phyloP scores from a whole-genome alignment of 2,329 filamentous ascomycete genomes.

The Bipolaris oryzae region DNA sequence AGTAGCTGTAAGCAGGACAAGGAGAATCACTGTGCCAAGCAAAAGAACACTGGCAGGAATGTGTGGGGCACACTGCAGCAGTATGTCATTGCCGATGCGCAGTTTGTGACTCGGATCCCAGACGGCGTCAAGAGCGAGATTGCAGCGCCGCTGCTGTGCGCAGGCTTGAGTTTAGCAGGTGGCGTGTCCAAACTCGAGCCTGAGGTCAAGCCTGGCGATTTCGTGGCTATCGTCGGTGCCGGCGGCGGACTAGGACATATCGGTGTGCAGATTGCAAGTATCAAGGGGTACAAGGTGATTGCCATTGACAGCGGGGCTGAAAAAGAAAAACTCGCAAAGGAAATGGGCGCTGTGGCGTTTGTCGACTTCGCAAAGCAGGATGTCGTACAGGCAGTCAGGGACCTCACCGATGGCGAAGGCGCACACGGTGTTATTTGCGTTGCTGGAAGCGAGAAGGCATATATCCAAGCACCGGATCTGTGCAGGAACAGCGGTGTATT shows the following conservation, averaged over 20 bases:
- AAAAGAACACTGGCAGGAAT: constrained; percentile 52
- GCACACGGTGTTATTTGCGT: constrained; percentile 56
- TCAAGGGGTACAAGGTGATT: constrained; percentile 82
- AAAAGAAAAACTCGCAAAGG: constrained; percentile 71
- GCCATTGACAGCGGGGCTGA: constrained; percentile 84
- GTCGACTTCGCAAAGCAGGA: constrained; percentile 74
- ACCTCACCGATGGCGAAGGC: constrained; percentile 51
- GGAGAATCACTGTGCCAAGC: constrained; percentile 52
- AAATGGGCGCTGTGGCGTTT: constrained; percentile 73
- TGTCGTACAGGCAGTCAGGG: constrained; percentile 48
- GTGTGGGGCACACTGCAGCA: constrained; percentile 47
- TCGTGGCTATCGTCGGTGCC: constrained; percentile 81
- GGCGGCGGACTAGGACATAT: constrained; percentile 80
- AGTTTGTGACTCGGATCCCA: constrained; percentile 42
- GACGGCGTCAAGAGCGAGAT: constrained; percentile 47
- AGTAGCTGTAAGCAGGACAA: constrained; percentile 44
- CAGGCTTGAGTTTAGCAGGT: constrained; percentile 68
- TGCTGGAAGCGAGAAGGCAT: constrained; percentile 54
- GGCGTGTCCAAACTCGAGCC: constrained; percentile 85
- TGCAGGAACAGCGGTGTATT: constrained; percentile 55
- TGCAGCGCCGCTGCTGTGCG: constrained; percentile 46
- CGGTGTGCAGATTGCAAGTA: constrained; percentile 79
- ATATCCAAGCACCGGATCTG: constrained; percentile 52
- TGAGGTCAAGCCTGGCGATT: constrained; percentile 72
- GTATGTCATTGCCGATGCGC: constrained; percentile 42